Percentiles rank a stretch among this genome's conserved stretches.
phyloP scores from a whole-genome alignment of 495 filamentous ascomycete genomes.

The Penicillium goetzii region DNA sequence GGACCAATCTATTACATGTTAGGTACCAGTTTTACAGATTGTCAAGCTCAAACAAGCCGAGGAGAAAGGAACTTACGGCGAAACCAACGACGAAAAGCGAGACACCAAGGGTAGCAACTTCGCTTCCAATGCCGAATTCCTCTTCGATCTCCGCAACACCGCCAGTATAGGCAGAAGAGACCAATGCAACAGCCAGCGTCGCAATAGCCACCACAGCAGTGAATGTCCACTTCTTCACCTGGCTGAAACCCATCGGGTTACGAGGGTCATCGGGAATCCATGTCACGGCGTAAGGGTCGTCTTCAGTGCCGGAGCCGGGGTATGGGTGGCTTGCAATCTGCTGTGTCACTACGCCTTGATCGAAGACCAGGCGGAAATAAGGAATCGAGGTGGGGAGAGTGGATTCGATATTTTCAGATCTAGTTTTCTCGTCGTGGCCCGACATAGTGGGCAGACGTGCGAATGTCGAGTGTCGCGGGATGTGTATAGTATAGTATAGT shows the following conservation, averaged over 20 bases:
- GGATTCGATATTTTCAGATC: constrained; percentile 37
- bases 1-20: constrained; percentile 40
- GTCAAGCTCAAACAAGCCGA: not conserved
- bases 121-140: constrained; percentile 61
- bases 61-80: constrained; percentile 50
- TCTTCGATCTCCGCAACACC: constrained; percentile 64
- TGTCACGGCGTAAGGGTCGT: constrained; percentile 74
- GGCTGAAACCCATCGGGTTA: constrained; percentile 70
- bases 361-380: constrained; percentile 50
- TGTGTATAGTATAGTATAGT: not conserved
- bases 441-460: constrained; percentile 35
- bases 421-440: constrained; percentile 26
- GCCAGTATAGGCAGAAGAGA: constrained; percentile 76
- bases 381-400: constrained; percentile 42
- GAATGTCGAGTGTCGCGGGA: constrained; percentile 4
- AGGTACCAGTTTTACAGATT: not conserved
- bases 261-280: constrained; percentile 73
- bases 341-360: constrained; percentile 58
- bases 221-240: constrained; percentile 69
- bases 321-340: constrained; percentile 64
- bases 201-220: constrained; percentile 66
- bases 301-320: constrained; percentile 69
- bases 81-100: constrained; percentile 79
- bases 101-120: constrained; percentile 67
- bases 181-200: constrained; percentile 74